Evolutionary conservation across 352 stramenopile genomes (phyloP).

Genomic region (Globisporangium orthogonon): DNA sequence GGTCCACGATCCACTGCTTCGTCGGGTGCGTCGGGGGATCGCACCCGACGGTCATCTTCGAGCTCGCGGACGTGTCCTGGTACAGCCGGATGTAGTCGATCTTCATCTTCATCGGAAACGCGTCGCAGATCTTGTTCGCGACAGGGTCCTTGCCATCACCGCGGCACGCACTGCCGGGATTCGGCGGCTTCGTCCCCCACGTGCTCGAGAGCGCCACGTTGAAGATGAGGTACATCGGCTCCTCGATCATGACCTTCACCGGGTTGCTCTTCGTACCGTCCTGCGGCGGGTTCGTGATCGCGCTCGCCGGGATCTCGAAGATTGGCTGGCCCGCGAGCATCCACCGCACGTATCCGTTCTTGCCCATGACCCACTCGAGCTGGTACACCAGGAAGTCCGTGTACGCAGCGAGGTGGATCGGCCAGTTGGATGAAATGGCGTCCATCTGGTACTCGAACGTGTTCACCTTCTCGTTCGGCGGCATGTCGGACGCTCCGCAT

Average conservation of each 20-base stretch:
- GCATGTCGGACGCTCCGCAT: constrained; percentile 16
- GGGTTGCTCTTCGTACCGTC: constrained; percentile 51
- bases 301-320: constrained; percentile 78
- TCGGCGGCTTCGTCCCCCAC: constrained; percentile 81
- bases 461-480: constrained; percentile 21
- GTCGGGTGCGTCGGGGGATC: constrained; percentile 63
- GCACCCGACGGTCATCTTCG: constrained; percentile 50
- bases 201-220: constrained; percentile 92
- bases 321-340: constrained; percentile 81
- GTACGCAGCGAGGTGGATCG: constrained; percentile 76
- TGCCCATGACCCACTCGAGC: constrained; percentile 59
- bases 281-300: constrained; percentile 45
- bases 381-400: constrained; percentile 70
- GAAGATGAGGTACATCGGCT: constrained; percentile 94
- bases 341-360: constrained; percentile 55
- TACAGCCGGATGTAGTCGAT: constrained; percentile 81
- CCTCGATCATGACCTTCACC: constrained; percentile 89
- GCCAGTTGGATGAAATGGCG: constrained; percentile 90
- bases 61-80: constrained; percentile 34
- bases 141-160: constrained; percentile 35
- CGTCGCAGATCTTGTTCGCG: constrained; percentile 50
- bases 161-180: constrained; percentile 47
- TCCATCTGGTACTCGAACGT: constrained; percentile 87
- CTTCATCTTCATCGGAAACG: constrained; percentile 66
- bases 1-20: constrained; percentile 64